phyloP scores from a whole-genome alignment of 1,284 basidiomycete genomes.

The Pyrrhoderma noxium region DNA sequence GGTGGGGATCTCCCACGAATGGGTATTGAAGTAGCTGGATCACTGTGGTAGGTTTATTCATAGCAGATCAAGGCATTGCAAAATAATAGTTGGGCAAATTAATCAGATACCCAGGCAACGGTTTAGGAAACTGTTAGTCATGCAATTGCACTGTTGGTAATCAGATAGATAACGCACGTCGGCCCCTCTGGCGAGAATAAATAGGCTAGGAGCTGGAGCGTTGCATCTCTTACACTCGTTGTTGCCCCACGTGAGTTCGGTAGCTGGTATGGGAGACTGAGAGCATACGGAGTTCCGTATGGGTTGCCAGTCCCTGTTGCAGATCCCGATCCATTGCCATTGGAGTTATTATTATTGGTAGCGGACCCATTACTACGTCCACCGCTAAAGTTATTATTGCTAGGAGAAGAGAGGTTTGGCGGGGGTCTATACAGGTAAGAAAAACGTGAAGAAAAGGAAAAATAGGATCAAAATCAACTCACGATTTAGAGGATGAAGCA shows the following conservation, averaged over 20 bases:
- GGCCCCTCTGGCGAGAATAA: constrained; percentile 61
- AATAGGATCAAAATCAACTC: neutral
- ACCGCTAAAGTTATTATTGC: neutral
- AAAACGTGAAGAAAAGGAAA: constrained; percentile 1
- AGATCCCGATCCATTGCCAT: too few species aligned
- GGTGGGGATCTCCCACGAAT: constrained; percentile 8
- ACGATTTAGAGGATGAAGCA: constrained; percentile 18
- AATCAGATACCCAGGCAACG: too few species aligned
- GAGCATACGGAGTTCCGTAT: constrained; percentile 13
- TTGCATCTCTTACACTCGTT: constrained; percentile 47
- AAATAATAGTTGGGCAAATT: neutral
- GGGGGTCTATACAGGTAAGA: neutral
- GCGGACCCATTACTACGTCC: neutral
- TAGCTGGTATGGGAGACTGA: constrained; percentile 22
- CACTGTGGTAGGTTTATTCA: constrained; percentile 20
- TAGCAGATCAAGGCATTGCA: neutral
- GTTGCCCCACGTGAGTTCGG: constrained; percentile 32
- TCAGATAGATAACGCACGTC: constrained; percentile 37
- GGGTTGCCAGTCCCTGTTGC: neutral
- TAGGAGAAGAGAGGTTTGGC: constrained; percentile 7
- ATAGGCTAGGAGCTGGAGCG: constrained; percentile 56
- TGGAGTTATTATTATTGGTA: too few species aligned
- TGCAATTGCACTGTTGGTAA: too few species aligned
- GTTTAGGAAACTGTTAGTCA: too few species aligned
- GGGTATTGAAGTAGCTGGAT: constrained; percentile 21